Percentiles rank a stretch among this genome's conserved stretches.
Conservation (phyloP, 2,329 filamentous ascomycete genomes). For the Fusarium algeriense region DNA sequence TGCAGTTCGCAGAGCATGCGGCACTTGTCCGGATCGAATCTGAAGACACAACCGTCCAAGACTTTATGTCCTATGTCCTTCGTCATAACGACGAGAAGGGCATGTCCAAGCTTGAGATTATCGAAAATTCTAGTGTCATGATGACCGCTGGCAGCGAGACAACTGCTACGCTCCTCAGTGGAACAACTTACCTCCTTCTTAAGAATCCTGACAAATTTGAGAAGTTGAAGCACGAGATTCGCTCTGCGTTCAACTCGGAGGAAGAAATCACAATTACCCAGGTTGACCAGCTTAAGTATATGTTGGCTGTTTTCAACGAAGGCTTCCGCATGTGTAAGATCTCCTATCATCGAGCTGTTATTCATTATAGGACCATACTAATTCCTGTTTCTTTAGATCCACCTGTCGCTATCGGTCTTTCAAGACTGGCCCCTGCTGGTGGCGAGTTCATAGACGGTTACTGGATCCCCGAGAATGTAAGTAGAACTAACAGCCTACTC, state of each 20-base stretch:
- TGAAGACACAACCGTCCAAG: background rate
- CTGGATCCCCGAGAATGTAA: conserved; percentile 5
- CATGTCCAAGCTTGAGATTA: conserved; percentile 3
- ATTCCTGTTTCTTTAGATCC: background rate
- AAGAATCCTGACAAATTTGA: background rate
- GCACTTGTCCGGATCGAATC: conserved; percentile 1
- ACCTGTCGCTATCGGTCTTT: background rate
- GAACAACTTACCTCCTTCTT: background rate
- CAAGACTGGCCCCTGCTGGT: background rate
- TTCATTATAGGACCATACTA: background rate
- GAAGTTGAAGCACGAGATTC: background rate
- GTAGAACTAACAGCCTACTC: accelerated
- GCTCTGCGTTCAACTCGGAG: background rate
- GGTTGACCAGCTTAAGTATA: conserved; percentile 9
- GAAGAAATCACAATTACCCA: background rate
- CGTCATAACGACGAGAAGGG: conserved; percentile 15
- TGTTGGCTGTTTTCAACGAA: background rate
- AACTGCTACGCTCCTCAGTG: conserved; percentile 5
- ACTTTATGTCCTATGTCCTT: conserved; percentile 18
- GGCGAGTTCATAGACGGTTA: conserved; percentile 14
- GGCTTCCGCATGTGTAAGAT: conserved; percentile 5
- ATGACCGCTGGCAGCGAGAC: conserved; percentile 15
- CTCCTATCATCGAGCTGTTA: too few species aligned
- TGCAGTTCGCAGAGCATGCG: background rate
- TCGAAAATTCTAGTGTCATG: background rate